These are phyloP conservation scores for Exophiala sp. DNA, from an alignment of 2,329 filamentous ascomycete genomes.

Conservation along the genomic window DNA sequence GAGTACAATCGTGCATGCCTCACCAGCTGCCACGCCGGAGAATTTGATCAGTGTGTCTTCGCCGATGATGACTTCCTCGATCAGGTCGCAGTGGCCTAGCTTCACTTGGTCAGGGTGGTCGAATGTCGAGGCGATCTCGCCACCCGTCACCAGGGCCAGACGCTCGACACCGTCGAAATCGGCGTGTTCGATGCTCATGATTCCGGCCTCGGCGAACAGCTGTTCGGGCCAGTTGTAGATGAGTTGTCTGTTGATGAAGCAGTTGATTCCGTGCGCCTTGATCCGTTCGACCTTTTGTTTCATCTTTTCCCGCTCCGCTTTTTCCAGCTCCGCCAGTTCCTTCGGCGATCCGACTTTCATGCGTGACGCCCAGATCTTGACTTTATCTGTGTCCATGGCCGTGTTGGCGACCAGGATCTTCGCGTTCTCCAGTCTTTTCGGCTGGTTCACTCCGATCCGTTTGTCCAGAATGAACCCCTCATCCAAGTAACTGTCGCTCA, in stretches of 20 bases:
- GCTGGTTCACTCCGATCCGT: conserved; percentile 98
- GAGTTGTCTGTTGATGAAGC: conserved; percentile 97
- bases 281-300: conserved; percentile 98
- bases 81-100: conserved; percentile 87
- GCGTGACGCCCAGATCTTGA: conserved; percentile 97
- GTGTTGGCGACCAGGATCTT: conserved; percentile 98
- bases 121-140: conserved; percentile 95
- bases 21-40: conserved; percentile 85
- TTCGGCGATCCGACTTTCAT: conserved; percentile 95
- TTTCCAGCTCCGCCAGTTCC: conserved; percentile 96
- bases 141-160: conserved; percentile 87
- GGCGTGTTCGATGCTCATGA: conserved; percentile 97
- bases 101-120: conserved; percentile 97
- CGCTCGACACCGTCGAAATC: conserved; percentile 98
- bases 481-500: conserved; percentile 94
- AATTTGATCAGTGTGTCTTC: conserved; percentile 98
- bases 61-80: conserved; percentile 97
- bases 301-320: conserved; percentile 99
- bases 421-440: conserved; percentile 92
- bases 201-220: conserved; percentile 93
- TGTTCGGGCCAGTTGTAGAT: conserved; percentile 99
- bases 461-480: conserved; percentile 99
- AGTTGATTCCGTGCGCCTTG: conserved; percentile 98
- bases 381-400: conserved; percentile 98
- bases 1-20: conserved; percentile 94